Evolutionary conservation across 208 protist species (phyloP), one percentile per base, ranked within the genome.

Genomic region (Trypanosomatidae sp.): DNA sequence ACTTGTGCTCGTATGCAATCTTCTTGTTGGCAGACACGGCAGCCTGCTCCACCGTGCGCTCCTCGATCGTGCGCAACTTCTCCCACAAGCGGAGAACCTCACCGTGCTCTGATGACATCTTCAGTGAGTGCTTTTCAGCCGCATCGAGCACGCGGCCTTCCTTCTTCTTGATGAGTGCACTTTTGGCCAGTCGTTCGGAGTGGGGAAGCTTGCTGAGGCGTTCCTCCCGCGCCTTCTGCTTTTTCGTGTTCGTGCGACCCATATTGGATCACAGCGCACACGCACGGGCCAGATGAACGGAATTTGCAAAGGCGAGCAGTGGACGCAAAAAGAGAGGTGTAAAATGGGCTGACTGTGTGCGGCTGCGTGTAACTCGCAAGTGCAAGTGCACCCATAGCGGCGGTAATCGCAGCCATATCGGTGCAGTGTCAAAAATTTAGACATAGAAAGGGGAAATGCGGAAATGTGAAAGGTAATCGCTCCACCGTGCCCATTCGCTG

Each of bases 61-160:
- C 80, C 55, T 83, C 76, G 30, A 76, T 30, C 2, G 85, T 86
- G 49, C 93, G 90, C 62, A 97, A 75, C 71, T 89, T 79, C 66
- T 95, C 90, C 93, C 93, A 97, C 30, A 95, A 79, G 13, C 88
- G 89, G 41, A 97, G 79, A 46, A 97, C 92, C 66, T 95, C 93
- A 49, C 93, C 93, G 55, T 95, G 90, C 68, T 92, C 88, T 13
- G 91, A 94, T 2, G 79, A 83, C 93, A 97, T 97, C 78, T 95
- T 95, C 39, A 97, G 79, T 9, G 91, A 91, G 55, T 95, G 93
- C 80, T 97, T 97, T 73, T 97, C 93, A 9, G 84, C 39, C 0
- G 93, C 81, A 65, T 93, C 86, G n/a, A 97, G 81, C 28, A 97
- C 87, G 36, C 93, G 85, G 33, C 87, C 88, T 58, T 95, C 91